Percentiles rank a stretch among this genome's conserved stretches.
phyloP scores from a whole-genome alignment of 768 basidiomycete species.

The Tricholoma bakamatsutake region DNA sequence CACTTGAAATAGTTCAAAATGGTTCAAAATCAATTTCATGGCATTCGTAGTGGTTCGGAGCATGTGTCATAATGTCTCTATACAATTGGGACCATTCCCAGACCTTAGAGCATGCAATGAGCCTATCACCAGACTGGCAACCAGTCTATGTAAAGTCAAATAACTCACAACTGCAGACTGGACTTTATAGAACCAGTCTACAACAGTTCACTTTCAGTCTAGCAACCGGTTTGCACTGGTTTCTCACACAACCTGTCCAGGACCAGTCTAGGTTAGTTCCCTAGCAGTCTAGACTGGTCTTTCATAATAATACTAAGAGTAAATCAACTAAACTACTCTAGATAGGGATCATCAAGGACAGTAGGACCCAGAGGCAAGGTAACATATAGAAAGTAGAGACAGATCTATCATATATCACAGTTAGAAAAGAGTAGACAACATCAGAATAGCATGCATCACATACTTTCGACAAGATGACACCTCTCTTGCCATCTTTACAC shows the following conservation, averaged over 20 bases:
- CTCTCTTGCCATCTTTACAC: background rate
- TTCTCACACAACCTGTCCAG: background rate
- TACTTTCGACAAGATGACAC: background rate
- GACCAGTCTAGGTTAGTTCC: background rate
- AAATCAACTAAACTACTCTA: background rate
- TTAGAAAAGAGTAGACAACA: background rate
- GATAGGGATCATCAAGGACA: too few species aligned
- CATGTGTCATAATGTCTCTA: too few species aligned
- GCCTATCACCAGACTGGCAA: too few species aligned
- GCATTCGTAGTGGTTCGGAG: too few species aligned
- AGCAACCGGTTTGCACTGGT: background rate
- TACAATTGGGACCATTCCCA: too few species aligned
- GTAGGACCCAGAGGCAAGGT: too few species aligned
- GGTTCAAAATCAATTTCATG: too few species aligned
- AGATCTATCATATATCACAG: background rate
- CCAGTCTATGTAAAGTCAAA: background rate
- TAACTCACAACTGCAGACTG: background rate
- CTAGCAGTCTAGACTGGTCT: background rate
- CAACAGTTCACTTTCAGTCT: background rate
- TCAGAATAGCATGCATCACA: background rate
- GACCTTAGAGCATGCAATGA: too few species aligned
- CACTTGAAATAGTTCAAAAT: too few species aligned
- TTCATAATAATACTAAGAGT: background rate
- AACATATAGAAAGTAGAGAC: too few species aligned
- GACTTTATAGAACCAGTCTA: background rate